phyloP scores from a whole-genome alignment of 1,139 yeast species.

The Geotrichum candidum region DNA sequence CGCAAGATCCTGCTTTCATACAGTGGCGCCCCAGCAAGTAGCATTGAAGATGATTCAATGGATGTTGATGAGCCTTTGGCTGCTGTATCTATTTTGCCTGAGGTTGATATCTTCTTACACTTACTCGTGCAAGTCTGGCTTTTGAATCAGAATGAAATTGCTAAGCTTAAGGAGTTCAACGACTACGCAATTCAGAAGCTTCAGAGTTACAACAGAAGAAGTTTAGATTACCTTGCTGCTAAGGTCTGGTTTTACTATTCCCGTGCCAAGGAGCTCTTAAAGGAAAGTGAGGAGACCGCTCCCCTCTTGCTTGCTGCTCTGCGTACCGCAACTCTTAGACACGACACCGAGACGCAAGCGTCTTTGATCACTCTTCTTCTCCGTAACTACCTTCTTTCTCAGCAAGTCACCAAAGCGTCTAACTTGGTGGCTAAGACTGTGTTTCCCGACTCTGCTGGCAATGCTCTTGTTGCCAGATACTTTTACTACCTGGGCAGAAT shows the following conservation, averaged over 20 bases:
- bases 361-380: constrained; percentile 75
- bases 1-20: constrained; percentile 43
- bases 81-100: constrained; percentile 51
- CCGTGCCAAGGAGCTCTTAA: constrained; percentile 65
- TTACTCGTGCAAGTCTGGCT: constrained; percentile 71
- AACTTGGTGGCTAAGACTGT: constrained; percentile 84
- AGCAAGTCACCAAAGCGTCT: constrained; percentile 82
- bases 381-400: constrained; percentile 70
- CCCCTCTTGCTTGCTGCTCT: constrained; percentile 63
- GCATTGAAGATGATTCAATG: constrained; percentile 22
- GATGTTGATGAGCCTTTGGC: constrained; percentile 28
- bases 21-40: constrained; percentile 18
- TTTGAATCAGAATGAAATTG: constrained; percentile 50
- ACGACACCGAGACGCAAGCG: constrained; percentile 88
- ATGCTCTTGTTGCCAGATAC: constrained; percentile 87
- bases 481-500: constrained; percentile 85
- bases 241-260: constrained; percentile 90
- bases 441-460: constrained; percentile 80
- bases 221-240: constrained; percentile 80
- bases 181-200: constrained; percentile 51
- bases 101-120: constrained; percentile 74
- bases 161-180: constrained; percentile 27
- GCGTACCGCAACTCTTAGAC: constrained; percentile 86
- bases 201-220: constrained; percentile 66
- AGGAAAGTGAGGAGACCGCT: constrained; percentile 54